A percentile compares a stretch with the other conserved stretches of the same genome.
These are phyloP conservation scores for Poterioochromonas sp. DNA, from an alignment of 352 stramenopile genomes.

Conservation along the genomic window DNA sequence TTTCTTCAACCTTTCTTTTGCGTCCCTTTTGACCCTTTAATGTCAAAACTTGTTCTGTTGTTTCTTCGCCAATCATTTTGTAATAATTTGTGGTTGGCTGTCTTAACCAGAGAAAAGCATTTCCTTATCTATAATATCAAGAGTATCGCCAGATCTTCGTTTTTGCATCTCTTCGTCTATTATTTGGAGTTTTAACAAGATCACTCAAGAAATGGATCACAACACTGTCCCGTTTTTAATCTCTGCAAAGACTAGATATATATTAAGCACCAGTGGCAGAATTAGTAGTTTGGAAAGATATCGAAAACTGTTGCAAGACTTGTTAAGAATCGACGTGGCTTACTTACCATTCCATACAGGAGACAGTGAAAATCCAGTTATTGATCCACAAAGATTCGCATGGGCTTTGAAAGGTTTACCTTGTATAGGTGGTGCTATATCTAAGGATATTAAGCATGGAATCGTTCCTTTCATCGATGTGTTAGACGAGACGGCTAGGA, in stretches of 20 bases:
- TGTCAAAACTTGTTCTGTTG: no score
- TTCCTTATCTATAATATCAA: no score
- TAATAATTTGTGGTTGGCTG: no score
- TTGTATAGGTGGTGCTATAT: conserved; percentile 14
- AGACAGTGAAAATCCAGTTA: not conserved
- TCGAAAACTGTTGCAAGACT: not conserved
- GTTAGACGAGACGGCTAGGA: not conserved
- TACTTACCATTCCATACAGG: conserved; percentile 15
- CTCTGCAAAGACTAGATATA: not conserved
- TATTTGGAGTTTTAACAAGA: no score
- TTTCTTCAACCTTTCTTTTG: no score
- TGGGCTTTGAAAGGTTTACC: conserved; percentile 1
- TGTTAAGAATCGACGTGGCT: not conserved
- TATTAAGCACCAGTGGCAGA: conserved; percentile 9
- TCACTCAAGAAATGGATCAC: no score
- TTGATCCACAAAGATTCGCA: not conserved
- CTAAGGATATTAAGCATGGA: conserved; percentile 14
- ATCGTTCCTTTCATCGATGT: not conserved
- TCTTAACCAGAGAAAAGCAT: no score
- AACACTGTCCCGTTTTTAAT: not conserved
- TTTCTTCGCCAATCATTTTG: no score
- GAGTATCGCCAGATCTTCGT: no score
- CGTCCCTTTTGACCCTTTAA: no score
- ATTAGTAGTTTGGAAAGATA: conserved; percentile 7
- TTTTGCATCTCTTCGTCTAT: no score